A percentile compares a stretch with the other conserved stretches of the same genome.
Conservation (phyloP, 768 basidiomycete genomes). For the Chlorophyllum brunneum region DNA sequence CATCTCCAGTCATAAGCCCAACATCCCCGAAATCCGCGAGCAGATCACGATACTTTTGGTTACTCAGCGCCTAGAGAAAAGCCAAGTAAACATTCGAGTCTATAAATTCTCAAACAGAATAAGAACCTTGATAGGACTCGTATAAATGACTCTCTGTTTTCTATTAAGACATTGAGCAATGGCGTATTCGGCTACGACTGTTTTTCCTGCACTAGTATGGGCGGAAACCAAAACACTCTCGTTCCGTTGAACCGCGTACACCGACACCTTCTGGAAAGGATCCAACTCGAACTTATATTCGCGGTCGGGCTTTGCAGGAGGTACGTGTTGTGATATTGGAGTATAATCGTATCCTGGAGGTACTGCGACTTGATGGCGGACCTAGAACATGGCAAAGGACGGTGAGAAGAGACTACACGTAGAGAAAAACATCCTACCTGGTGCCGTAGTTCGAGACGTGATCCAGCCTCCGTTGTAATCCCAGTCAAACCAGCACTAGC, state of each 20-base stretch:
- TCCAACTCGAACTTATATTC: slow-evolving; percentile 96
- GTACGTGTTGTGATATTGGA: slow-evolving; percentile 88
- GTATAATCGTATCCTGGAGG: slow-evolving; percentile 89
- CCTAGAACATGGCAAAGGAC: slow-evolving; percentile 41
- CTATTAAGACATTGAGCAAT: slow-evolving; percentile 94
- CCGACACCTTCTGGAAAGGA: slow-evolving; percentile 94
- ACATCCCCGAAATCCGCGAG: slow-evolving; percentile 96
- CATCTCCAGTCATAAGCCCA: slow-evolving; percentile 98
- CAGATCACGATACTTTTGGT: slow-evolving; percentile 99
- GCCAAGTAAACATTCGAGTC: slow-evolving; percentile 19
- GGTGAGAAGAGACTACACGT: background rate
- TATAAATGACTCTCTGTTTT: slow-evolving; percentile 97
- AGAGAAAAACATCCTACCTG: slow-evolving; percentile 42
- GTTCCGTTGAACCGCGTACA: slow-evolving; percentile 93
- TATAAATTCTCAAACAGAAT: slow-evolving; percentile 16
- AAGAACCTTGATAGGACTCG: slow-evolving; percentile 97
- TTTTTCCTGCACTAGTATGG: slow-evolving; percentile 98
- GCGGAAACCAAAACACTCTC: slow-evolving; percentile 98
- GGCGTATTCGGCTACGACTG: slow-evolving; percentile 98
- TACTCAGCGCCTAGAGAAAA: slow-evolving; percentile 79
- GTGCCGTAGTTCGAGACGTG: slow-evolving; percentile 74
- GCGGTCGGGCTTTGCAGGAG: slow-evolving; percentile 84
- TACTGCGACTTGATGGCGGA: slow-evolving; percentile 94
- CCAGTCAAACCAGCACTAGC: slow-evolving; percentile 86
- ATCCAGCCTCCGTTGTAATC: slow-evolving; percentile 53